A percentile compares a stretch with the other conserved stretches of the same genome.
phyloP scores from a whole-genome alignment of 1,284 basidiomycete species.

The Marasmius sp. region DNA sequence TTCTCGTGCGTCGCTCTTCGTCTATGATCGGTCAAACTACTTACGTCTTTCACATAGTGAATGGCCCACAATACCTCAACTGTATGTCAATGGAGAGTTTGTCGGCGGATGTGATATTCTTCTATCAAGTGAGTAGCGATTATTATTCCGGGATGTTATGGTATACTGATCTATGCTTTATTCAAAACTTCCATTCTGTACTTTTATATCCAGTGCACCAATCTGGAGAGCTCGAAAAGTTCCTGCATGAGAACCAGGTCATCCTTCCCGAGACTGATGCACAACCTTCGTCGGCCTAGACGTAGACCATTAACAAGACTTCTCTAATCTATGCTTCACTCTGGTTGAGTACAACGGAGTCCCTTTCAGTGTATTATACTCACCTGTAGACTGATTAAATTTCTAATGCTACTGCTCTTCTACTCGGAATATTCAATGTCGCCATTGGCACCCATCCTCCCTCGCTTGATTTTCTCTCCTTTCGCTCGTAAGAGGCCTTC shows the following conservation, averaged over 20 bases:
- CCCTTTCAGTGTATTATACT: slow-evolving; percentile 1
- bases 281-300: slow-evolving; percentile 1
- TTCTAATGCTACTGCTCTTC: background rate
- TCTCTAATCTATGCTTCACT: background rate
- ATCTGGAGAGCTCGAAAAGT: slow-evolving; percentile 87
- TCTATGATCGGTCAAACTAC: no score
- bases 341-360: background rate
- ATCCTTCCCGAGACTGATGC: slow-evolving; percentile 35
- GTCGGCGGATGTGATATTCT: slow-evolving; percentile 97
- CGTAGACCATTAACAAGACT: background rate
- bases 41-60: slow-evolving; percentile 51
- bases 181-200: background rate
- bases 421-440: slow-evolving; percentile 40
- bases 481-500: slow-evolving; percentile 79
- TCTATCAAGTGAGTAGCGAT: slow-evolving; percentile 72
- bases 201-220: slow-evolving; percentile 77
- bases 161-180: background rate
- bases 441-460: slow-evolving; percentile 41
- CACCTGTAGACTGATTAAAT: slow-evolving; percentile 8
- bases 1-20: slow-evolving; percentile 72
- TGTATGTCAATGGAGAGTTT: slow-evolving; percentile 95
- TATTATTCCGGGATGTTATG: slow-evolving; percentile 3
- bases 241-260: slow-evolving; percentile 75
- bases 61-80: slow-evolving; percentile 97
- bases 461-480: slow-evolving; percentile 74